Conservation (phyloP, 768 basidiomycete species). For the Dictyophora rubrovolvata region DNA sequence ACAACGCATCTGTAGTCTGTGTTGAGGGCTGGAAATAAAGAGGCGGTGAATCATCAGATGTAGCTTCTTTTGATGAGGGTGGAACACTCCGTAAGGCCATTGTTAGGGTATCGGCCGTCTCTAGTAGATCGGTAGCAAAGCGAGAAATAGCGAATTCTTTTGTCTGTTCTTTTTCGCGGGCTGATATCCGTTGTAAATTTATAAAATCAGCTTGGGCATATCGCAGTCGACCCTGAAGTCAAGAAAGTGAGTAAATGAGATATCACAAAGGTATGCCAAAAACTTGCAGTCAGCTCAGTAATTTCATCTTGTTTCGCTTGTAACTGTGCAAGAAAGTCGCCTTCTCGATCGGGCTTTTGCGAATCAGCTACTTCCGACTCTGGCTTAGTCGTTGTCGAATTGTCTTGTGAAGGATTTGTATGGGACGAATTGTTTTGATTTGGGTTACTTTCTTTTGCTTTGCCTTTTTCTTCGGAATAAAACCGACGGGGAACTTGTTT, state of each 20-base stretch:
- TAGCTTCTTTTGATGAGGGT: slow-evolving; percentile 25
- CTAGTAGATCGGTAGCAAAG: slow-evolving; percentile 83
- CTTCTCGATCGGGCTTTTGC: slow-evolving; percentile 11
- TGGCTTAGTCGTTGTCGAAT: not conserved
- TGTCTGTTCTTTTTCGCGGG: slow-evolving; percentile 85
- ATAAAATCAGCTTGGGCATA: slow-evolving; percentile 94
- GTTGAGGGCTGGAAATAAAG: slow-evolving; percentile 22
- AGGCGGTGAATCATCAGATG: slow-evolving; percentile 16
- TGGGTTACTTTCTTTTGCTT: slow-evolving; percentile 16
- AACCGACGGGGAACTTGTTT: slow-evolving; percentile 25
- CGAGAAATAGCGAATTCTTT: slow-evolving; percentile 87
- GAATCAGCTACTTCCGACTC: slow-evolving; percentile 16
- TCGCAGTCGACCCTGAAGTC: slow-evolving; percentile 60
- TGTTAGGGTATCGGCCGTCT: slow-evolving; percentile 82
- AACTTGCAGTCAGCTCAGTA: slow-evolving; percentile 72
- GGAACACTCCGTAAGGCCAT: slow-evolving; percentile 79
- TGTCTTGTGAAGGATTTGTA: slow-evolving; percentile 15
- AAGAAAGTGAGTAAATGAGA: not conserved
- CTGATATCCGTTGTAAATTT: slow-evolving; percentile 87
- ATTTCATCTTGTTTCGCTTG: slow-evolving; percentile 75
- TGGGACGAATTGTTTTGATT: slow-evolving; percentile 20
- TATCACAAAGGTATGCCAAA: slow-evolving; percentile 8
- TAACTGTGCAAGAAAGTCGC: slow-evolving; percentile 41
- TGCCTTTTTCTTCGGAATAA: slow-evolving; percentile 49
- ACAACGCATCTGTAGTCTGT: slow-evolving; percentile 33